Conservation (phyloP, 1,139 yeast genomes). For the Candida sp. region DNA sequence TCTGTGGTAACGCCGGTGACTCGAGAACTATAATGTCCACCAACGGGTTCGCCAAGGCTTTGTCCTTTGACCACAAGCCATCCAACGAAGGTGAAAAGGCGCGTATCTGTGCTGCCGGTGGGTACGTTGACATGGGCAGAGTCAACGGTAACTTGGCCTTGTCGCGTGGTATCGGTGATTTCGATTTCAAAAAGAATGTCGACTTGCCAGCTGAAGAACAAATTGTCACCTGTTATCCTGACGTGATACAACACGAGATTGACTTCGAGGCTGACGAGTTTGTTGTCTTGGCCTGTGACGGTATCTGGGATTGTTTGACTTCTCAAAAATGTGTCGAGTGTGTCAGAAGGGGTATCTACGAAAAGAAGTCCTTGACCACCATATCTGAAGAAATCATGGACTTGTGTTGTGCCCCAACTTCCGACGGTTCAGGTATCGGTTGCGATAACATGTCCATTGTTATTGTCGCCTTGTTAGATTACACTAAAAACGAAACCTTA, state of each 20-base stretch:
- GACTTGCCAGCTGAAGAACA: constrained; percentile 95
- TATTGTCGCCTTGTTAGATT: constrained; percentile 82
- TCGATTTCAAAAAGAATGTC: constrained; percentile 83
- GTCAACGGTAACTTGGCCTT: constrained; percentile 97
- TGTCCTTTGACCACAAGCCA: constrained; percentile 96
- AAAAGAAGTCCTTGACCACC: constrained; percentile 65
- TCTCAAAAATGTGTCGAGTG: constrained; percentile 95
- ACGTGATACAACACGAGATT: constrained; percentile 76
- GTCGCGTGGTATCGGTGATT: constrained; percentile 97
- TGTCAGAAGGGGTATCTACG: constrained; percentile 88
- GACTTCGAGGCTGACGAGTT: constrained; percentile 79
- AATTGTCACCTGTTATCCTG: constrained; percentile 94
- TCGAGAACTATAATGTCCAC: constrained; percentile 92
- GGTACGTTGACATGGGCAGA: constrained; percentile 94
- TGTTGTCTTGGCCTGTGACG: constrained; percentile 94
- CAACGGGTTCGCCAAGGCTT: constrained; percentile 85
- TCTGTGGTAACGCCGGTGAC: constrained; percentile 96
- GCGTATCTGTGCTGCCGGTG: constrained; percentile 95
- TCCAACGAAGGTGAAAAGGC: constrained; percentile 93
- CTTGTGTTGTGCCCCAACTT: constrained; percentile 94
- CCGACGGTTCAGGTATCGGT: constrained; percentile 93
- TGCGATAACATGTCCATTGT: constrained; percentile 98
- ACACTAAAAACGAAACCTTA: constrained; percentile 62
- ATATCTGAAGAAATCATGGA: constrained; percentile 94
- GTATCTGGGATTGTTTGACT: constrained; percentile 98